Evolutionary conservation across 768 basidiomycete species (phyloP), one percentile per base, ranked within the genome.

Genomic region (Cyclocybe aegerita): DNA sequence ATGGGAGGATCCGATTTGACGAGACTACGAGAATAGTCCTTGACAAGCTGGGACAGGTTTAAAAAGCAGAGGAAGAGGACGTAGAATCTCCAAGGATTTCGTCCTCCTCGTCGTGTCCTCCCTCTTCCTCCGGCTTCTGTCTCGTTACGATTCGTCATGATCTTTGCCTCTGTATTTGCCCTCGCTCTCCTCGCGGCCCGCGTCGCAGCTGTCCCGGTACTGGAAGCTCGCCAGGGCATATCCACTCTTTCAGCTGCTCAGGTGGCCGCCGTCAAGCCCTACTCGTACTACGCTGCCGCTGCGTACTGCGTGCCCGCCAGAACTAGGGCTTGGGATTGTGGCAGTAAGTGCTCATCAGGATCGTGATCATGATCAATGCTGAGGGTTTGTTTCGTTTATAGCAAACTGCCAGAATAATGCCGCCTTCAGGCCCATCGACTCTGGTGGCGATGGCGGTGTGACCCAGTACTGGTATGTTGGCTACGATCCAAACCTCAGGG

Each of bases 281-380:
- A 74, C 64, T 70, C 79, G 0, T 65, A 63, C 48, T 81, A 75
- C 53, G 78, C 82, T 2, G 70, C 70, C 30, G 60, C 80, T 7
- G 80, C 68, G 0, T 80, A 80, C 53, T 83, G 82, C 46, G 37
- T 60, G 5, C 65, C 78, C 12, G 46, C 69, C 1, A 54, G 63
- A 16, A 80, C 77, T 14, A 55, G 70, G 32, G 68, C 72, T 15
- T 83, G 82, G 82, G 56, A 71, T 23, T 83, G 81, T 59, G 82
- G 82, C 61, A 45, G 58, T 65, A 32, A 38, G 56, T 47, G 38
- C 16, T n/a, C 16, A 9, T 8, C 30, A 30, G 5, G 15, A 7
- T 10, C 16, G 5, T 33, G 4, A 4, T 16, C 15, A 15, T 40
- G 31, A 41, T 30, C 8, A 11, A 9, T 6, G 15, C 48, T 17